These are phyloP conservation scores for Ramicandelaber brevisporus DNA, from an alignment of 192 early-diverging fungal genomes.

Conservation along the genomic window DNA sequence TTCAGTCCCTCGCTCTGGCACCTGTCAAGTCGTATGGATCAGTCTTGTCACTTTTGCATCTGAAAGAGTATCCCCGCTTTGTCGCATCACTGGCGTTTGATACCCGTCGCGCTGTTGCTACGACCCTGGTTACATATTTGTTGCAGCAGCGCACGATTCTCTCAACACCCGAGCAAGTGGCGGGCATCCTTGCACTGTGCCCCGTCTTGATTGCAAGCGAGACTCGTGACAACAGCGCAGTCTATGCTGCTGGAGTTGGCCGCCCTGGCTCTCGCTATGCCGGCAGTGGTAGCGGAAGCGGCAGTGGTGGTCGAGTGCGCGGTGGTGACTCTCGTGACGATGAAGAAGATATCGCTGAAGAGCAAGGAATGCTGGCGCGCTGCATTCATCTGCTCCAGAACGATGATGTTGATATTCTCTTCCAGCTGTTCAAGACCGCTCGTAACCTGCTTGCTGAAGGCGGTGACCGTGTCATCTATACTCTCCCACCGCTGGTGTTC, in stretches of 20 bases:
- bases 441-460: conserved; percentile 74
- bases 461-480: conserved; percentile 74
- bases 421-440: conserved; percentile 55
- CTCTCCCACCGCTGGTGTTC: conserved; percentile 68
- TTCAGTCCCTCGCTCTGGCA: conserved; percentile 39
- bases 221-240: too few relatives aligned
- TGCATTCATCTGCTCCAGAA: conserved; percentile 46
- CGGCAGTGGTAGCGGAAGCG: conserved; percentile 1
- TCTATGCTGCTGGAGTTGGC: too few relatives aligned
- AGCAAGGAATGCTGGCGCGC: conserved; percentile 71
- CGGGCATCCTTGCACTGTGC: conserved; percentile 53
- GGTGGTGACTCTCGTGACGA: too few relatives aligned
- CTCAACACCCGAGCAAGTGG: conserved; percentile 39
- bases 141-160: conserved; percentile 31
- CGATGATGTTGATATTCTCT: conserved; percentile 50
- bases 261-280: too few relatives aligned
- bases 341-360: conserved; percentile 74
- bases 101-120: conserved; percentile 47
- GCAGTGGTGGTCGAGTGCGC: too few relatives aligned
- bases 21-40: conserved; percentile 42
- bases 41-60: conserved; percentile 19
- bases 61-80: conserved; percentile 41
- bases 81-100: conserved; percentile 45
- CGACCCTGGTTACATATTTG: conserved; percentile 25
- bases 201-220: conserved; percentile 51